Evolutionary conservation across 768 basidiomycete genomes (phyloP).

Genomic region (Sporobolomyces pararoseus): DNA sequence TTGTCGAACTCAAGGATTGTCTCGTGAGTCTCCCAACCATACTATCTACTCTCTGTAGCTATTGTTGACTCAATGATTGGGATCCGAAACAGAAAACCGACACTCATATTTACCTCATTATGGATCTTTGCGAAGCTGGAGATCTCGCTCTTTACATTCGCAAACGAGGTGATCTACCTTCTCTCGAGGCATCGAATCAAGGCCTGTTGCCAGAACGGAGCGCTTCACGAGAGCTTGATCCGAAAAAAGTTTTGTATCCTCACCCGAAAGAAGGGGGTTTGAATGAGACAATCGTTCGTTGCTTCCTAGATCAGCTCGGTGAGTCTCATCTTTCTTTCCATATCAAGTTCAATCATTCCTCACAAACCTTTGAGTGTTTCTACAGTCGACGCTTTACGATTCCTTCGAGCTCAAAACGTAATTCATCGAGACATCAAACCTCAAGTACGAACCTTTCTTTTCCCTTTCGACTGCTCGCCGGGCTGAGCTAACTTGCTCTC

Average conservation of each 20-base stretch:
- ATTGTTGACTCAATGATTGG: too few relatives aligned
- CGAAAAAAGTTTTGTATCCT: conserved; percentile 61
- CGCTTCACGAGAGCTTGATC: conserved; percentile 52
- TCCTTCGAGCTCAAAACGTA: conserved; percentile 77
- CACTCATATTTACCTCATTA: conserved; percentile 73
- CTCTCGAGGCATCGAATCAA: conserved; percentile 55
- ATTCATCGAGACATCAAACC: conserved; percentile 98
- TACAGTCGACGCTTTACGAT: conserved; percentile 87
- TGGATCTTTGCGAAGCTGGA: conserved; percentile 94
- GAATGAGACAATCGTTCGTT: conserved; percentile 82
- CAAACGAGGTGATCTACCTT: conserved; percentile 89
- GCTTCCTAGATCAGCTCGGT: conserved; percentile 88
- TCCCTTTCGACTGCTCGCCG: background rate
- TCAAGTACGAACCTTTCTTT: conserved; percentile 56
- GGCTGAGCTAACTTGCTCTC: too few relatives aligned
- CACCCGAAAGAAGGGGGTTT: conserved; percentile 88
- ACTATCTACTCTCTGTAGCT: too few relatives aligned
- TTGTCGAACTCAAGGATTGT: conserved; percentile 87
- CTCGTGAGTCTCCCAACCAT: conserved; percentile 58
- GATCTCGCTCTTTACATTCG: conserved; percentile 96
- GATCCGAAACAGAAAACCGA: conserved; percentile 55
- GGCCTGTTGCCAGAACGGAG: conserved; percentile 23
- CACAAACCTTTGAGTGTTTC: background rate
- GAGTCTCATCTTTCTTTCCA: conserved; percentile 45
- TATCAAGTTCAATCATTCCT: background rate